Conservation (phyloP, 2,329 filamentous ascomycete genomes). For the Aspergillus glaucus region DNA sequence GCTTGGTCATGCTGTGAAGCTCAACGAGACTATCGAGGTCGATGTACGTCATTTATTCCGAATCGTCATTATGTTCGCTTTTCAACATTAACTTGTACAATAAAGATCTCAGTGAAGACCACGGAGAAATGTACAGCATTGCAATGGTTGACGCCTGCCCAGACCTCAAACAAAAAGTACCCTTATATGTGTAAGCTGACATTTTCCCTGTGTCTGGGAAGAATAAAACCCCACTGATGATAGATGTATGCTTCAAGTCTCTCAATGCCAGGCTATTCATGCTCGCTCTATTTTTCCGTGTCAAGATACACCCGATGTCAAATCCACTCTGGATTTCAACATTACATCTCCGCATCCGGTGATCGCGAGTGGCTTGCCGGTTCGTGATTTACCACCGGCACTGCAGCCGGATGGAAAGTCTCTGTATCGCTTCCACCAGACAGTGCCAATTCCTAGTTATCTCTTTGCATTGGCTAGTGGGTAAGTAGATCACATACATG, state of each 20-base stretch:
- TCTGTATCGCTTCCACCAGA: slow-evolving; percentile 80
- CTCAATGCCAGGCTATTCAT: slow-evolving; percentile 95
- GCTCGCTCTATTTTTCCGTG: slow-evolving; percentile 91
- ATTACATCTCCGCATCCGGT: slow-evolving; percentile 82
- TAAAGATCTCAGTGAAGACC: slow-evolving; percentile 65
- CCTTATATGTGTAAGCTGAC: slow-evolving; percentile 71
- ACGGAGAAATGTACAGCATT: slow-evolving; percentile 85
- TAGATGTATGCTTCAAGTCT: slow-evolving; percentile 46
- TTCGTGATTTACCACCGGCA: slow-evolving; percentile 45
- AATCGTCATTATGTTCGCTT: not conserved
- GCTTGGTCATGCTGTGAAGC: slow-evolving; percentile 42
- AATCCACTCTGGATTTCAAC: slow-evolving; percentile 87
- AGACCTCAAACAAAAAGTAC: slow-evolving; percentile 92
- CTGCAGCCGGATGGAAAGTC: slow-evolving; percentile 47
- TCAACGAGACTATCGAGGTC: slow-evolving; percentile 44
- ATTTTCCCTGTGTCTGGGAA: not conserved
- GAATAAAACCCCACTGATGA: not conserved
- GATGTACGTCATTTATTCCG: slow-evolving; percentile 30
- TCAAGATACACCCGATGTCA: slow-evolving; percentile 95
- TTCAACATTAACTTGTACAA: slow-evolving; percentile 1
- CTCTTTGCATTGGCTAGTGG: slow-evolving; percentile 81
- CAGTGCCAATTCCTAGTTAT: slow-evolving; percentile 88
- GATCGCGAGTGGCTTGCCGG: slow-evolving; percentile 76
- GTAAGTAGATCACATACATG: slow-evolving; percentile 17
- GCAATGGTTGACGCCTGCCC: slow-evolving; percentile 89